Conservation (phyloP, 1,139 yeast genomes). For the Hansenula lynferdii region DNA sequence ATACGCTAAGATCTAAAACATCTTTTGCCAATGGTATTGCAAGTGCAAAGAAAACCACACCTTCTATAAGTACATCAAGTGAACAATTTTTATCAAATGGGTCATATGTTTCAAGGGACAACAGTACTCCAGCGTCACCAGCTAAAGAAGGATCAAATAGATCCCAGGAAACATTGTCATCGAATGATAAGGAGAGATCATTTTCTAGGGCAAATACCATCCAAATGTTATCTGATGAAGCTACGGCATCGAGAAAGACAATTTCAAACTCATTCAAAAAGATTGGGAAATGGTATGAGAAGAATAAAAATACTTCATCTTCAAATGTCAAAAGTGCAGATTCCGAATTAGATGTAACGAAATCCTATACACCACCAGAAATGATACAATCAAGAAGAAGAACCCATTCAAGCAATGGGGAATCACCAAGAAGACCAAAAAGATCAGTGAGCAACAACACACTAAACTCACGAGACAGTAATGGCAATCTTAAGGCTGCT, state of each 20-base stretch:
- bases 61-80: conserved; percentile 17
- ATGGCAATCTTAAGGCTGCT: conserved; percentile 11
- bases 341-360: not conserved
- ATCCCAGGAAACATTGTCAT: not conserved
- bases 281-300: conserved; percentile 69
- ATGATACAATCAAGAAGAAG: conserved; percentile 56
- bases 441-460: conserved; percentile 3
- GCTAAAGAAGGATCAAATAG: not conserved
- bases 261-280: conserved; percentile 46
- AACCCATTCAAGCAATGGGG: conserved; percentile 25
- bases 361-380: conserved; percentile 48
- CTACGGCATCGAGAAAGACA: conserved; percentile 28
- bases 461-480: conserved; percentile 1
- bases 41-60: conserved; percentile 14
- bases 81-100: conserved; percentile 25
- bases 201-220: conserved; percentile 12
- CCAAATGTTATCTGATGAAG: conserved; percentile 22
- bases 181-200: conserved; percentile 8
- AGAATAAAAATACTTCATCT: conserved; percentile 18
- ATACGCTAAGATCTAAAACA: conserved; percentile 2
- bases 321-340: conserved; percentile 2
- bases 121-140: not conserved
- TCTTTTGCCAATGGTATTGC: conserved; percentile 3
- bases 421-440: conserved; percentile 6
- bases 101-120: conserved; percentile 16